Conservation (phyloP, 2,329 filamentous ascomycete species). For the Pleoardoris graminearum region DNA sequence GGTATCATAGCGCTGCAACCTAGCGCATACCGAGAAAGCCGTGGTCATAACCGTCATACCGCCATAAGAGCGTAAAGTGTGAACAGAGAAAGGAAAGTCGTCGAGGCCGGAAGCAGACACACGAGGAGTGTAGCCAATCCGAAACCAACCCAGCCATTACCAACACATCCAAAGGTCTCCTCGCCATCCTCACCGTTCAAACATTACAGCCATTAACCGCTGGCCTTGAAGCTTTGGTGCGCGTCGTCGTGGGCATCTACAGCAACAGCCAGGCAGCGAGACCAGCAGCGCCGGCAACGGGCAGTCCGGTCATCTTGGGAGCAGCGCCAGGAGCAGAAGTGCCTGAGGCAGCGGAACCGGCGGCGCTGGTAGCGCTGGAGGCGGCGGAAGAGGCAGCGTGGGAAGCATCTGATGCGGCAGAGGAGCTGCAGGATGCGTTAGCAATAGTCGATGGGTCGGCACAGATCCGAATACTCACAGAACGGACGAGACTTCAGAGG, state of each 20-base stretch:
- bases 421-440: conserved; percentile 1
- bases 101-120: conserved; percentile 11
- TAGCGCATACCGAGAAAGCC: conserved; percentile 25
- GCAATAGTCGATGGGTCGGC: neutral
- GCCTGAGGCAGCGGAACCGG: conserved; percentile 16
- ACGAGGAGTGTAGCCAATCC: conserved; percentile 17
- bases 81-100: conserved; percentile 20
- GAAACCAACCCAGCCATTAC: conserved; percentile 16
- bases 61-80: conserved; percentile 18
- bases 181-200: conserved; percentile 13
- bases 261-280: conserved; percentile 44
- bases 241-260: conserved; percentile 29
- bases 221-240: conserved; percentile 24
- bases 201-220: conserved; percentile 43
- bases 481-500: conserved; percentile 11
- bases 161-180: conserved; percentile 30
- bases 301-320: conserved; percentile 41
- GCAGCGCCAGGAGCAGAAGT: conserved; percentile 21
- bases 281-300: conserved; percentile 43
- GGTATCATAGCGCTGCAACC: conserved; percentile 37
- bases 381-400: neutral
- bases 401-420: conserved; percentile 6
- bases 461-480: neutral
- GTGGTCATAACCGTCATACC: conserved; percentile 30
- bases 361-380: conserved; percentile 13